Base-by-base conservation (phyloP, 805 yeast genomes). In the Suhomyces xylopsoci region DNA sequence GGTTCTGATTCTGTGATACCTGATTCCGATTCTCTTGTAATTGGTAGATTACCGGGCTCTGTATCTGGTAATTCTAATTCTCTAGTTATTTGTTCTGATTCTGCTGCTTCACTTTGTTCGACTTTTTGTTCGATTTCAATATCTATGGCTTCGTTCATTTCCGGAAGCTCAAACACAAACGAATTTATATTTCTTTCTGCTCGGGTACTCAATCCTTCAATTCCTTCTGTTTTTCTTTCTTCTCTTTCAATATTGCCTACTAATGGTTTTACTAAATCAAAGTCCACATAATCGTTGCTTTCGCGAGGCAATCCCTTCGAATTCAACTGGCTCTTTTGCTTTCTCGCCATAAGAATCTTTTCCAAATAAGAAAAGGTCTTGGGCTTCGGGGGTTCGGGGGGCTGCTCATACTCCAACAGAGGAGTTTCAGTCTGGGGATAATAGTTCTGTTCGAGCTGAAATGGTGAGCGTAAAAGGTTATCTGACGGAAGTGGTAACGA, bases 401-500 rank as follows among this genome's bases (percentile, higher is more conserved):
- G 42, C 24, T 38, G 42, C 7, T 17, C n/a, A 19, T 15, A 36
- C 24, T 45, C 40, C 25, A 46, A 28, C 28, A 24, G 48, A n/a
- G 26, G 48, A n/a, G 28, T 19, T 30, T 46, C 45, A 24, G 45
- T 19, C 19, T 19, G 32, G 28, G 19, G 14, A 19, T 25, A 17
- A 20, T 41, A 9, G 5, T 48, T 43, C n/a, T 34, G 32, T 15
- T 24, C 51, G 5, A 50, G 34, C 41, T 44, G 47, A 17, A 51
- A 36, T 7, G 64, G 62, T 1, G 63, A 59, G 25, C 49, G 47
- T n/a, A 59, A 51, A 3, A 52, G 36, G 2, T 30, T 42, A 8
- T 60, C 62, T 1, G 59, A 43, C 1, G 73, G 74, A 22, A 70
- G 52, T 12, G 68, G 71, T 3, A 71, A 57, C 2, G 74, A 68